Percentiles rank a stretch among this genome's conserved stretches.
Evolutionary conservation across 257 asterid genomes (phyloP).

Genomic region (Ligustrum vulgare): DNA sequence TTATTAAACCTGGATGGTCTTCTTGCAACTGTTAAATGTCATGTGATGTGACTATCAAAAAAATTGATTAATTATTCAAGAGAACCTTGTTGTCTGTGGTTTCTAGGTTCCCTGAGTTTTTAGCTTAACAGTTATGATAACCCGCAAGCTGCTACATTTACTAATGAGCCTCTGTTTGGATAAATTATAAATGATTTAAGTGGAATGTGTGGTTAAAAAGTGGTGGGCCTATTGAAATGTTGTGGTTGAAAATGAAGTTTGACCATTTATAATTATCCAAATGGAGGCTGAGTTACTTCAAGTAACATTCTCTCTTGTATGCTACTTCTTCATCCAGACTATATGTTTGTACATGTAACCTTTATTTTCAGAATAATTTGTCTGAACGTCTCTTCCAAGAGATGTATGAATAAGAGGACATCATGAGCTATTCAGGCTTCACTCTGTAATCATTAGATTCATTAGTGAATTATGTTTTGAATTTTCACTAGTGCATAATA

Average conservation of each 20-base stretch:
- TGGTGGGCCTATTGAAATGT: too few species aligned
- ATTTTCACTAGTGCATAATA: neutral
- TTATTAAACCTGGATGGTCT: neutral
- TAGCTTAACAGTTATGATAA: neutral
- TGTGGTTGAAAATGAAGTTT: too few species aligned
- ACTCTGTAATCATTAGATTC: neutral
- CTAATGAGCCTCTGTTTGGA: neutral
- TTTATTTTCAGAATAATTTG: neutral
- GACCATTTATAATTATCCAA: too few species aligned
- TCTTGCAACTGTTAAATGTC: neutral
- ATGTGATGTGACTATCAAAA: neutral
- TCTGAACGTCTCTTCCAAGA: neutral
- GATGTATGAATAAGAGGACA: neutral
- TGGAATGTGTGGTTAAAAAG: too few species aligned
- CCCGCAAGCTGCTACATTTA: neutral
- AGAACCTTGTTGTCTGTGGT: neutral
- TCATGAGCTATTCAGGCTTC: neutral
- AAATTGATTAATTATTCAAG: neutral
- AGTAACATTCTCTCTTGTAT: neutral
- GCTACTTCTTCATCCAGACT: neutral
- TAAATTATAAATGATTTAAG: too few species aligned
- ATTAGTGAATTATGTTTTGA: neutral
- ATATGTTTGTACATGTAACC: neutral
- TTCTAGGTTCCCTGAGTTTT: neutral
- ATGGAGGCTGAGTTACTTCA: neutral